Base-by-base conservation (phyloP, 306 rosid species). In the Quercus gilva region DNA sequence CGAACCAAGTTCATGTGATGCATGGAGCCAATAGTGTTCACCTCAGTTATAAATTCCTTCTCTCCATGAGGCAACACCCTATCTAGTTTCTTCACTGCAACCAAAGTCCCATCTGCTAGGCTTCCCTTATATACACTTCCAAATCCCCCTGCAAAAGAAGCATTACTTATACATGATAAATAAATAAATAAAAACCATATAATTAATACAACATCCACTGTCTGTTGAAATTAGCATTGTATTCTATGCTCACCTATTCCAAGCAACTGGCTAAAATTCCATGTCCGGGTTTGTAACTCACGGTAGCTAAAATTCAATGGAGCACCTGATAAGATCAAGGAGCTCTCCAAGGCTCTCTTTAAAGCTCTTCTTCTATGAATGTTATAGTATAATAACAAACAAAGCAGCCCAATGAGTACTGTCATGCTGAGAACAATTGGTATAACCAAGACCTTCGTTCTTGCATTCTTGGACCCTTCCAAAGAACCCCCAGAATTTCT, bases 1-100 rank as follows among this genome's bases (percentile, higher is more conserved):
- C 91, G 94, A 88, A 94, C 99, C 86, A 94, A 89, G 87, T 92
- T 91, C 98, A 94, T 88, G 81, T 94, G 98, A 81, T 94, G 98
- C 98, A 94, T 94, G 29, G 97, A 92, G 76, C 98, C 94, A 79
- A 94, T 92, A 18, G 97, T 94, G 89, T 88, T 94, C 74, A 94
- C 98, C 87, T 94, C 98, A 53, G 97, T 90, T 73, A 91, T 90
- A 31, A 94, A 94, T 81, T 94, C 98, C 81, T 88, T 94, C 84
- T 94, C 97, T 64, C 97, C 98, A 84, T 94, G 98, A 18, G 98
- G 97, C 76, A 92, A 90, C 77, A 94, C 92, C 82, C 84, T 94
- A 19, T 94, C 97, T 55, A 94, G 94, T 86, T 92, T 94, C 89
- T 94, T 94, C n/a, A 94, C 97, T 19, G 98, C 98, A 19, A 94